These are phyloP conservation scores for Spathaspora sp. DNA, from an alignment of 1,139 yeast species.

Conservation along the genomic window DNA sequence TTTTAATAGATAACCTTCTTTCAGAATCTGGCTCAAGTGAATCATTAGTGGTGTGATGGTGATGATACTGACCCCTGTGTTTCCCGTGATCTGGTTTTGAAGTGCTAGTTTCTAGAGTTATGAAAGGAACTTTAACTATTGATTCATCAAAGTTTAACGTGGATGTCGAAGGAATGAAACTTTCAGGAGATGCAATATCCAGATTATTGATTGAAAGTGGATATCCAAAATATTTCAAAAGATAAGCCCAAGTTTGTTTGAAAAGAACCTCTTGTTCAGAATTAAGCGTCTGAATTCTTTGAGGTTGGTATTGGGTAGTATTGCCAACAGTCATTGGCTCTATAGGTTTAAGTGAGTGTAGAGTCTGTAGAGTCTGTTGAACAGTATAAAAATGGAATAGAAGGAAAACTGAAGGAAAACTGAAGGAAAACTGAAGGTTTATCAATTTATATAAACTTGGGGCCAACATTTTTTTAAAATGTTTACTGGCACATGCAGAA, in stretches of 20 bases:
- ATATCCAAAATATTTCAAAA: conserved; percentile 41
- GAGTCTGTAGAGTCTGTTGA: too few relatives aligned
- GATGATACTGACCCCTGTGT: neutral
- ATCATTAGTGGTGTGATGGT: neutral
- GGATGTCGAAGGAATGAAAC: conserved; percentile 19
- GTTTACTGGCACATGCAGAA: neutral
- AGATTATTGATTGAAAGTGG: conserved; percentile 26
- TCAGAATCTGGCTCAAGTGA: conserved; percentile 19
- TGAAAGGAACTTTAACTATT: neutral
- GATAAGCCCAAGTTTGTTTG: conserved; percentile 44
- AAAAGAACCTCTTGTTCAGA: conserved; percentile 42
- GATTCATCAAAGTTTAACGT: conserved; percentile 20
- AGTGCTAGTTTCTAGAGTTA: neutral
- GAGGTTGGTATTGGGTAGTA: conserved; percentile 28
- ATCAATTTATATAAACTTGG: too few relatives aligned
- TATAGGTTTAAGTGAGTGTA: neutral
- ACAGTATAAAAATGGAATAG: too few relatives aligned
- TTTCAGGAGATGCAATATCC: conserved; percentile 25
- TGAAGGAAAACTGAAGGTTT: too few relatives aligned
- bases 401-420: too few relatives aligned
- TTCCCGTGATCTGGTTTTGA: neutral
- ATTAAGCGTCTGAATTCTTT: conserved; percentile 41
- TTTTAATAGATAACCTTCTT: conserved; percentile 32
- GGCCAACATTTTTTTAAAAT: neutral
- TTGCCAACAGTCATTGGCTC: neutral